Evolutionary conservation across 768 basidiomycete species (phyloP), one percentile per base, ranked within the genome.

Genomic region (Gymnopilus dilepis): DNA sequence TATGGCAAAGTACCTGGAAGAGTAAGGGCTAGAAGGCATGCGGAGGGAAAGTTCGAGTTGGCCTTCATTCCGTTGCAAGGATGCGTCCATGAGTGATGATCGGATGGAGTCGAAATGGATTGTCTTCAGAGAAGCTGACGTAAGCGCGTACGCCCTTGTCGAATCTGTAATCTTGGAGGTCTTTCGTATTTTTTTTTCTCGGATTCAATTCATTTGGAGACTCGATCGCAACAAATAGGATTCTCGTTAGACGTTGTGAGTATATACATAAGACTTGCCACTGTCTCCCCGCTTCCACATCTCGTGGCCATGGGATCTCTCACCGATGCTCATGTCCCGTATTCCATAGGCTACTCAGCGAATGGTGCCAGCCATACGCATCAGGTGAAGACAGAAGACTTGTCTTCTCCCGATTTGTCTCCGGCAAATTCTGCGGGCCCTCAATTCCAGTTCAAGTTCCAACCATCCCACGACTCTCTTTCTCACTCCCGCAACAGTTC

Each of bases 391-490:
- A 76, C 78, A 56, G 79, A 80, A 67, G 75, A 73, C 56, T 75
- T 74, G 65, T 71, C 77, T 70, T 81, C 80, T 57, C 80, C 80
- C 66, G 77, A 79, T 70, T 75, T 81, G 67, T 70, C 77, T 56
- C 73, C 78, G 60, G 66, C 69, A 43, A 42, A 45, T 47, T 47
- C 59, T 60, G 38, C 60, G 28, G 60, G 66, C 55, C 59, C 71
- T 60, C 58, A 54, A 37, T 64, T 64, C 41, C 59, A 64, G 21
- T 64, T 64, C 63, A 64, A 60, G 45, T 64, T 64, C 34, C 58
- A 64, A 41, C 61, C 72, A 34, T 74, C 77, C 67, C 76, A 75
- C 74, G 74, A 62, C 62, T 71, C 73, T 24, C 69, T 76, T 73
- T 69, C 75, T 60, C 75, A 76, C 52, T 73, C 76, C 63, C 75